Conservation (phyloP, 192 early-diverging fungal species). For the Rhizophagus sp. region DNA sequence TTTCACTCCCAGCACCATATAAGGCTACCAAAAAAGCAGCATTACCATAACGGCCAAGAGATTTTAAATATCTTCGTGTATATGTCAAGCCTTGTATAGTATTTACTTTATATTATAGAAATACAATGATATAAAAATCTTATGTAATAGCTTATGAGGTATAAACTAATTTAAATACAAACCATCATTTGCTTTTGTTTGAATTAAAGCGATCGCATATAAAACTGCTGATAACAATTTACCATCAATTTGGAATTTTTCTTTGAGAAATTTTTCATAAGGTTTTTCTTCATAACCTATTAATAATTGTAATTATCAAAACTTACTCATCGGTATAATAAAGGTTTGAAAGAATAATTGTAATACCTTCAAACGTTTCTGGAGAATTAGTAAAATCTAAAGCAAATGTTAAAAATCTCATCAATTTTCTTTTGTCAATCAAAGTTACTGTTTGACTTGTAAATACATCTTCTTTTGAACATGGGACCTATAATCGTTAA, state of each 20-base stretch:
- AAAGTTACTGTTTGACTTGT: slow-evolving; percentile 68
- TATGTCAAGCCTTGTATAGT: slow-evolving; percentile 67
- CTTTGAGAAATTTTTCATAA: slow-evolving; percentile 47
- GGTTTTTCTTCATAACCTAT: slow-evolving; percentile 46
- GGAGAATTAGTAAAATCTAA: slow-evolving; percentile 48
- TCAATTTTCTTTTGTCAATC: slow-evolving; percentile 87
- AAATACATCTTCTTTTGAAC: slow-evolving; percentile 93
- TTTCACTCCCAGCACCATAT: slow-evolving; percentile 89
- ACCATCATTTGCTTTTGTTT: slow-evolving; percentile 38
- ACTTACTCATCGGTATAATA: not conserved
- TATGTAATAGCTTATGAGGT: no score
- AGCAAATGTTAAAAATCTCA: slow-evolving; percentile 80
- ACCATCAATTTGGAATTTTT: slow-evolving; percentile 61
- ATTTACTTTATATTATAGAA: slow-evolving; percentile 34
- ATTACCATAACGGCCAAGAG: slow-evolving; percentile 84
- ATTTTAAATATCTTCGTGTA: slow-evolving; percentile 66
- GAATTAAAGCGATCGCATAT: slow-evolving; percentile 61
- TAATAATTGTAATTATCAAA: not conserved
- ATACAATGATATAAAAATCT: no score
- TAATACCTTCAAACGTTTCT: slow-evolving; percentile 38
- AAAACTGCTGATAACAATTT: slow-evolving; percentile 64
- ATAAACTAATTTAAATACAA: slow-evolving; percentile 1
- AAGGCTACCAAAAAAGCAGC: slow-evolving; percentile 79
- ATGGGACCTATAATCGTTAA: slow-evolving; percentile 60
- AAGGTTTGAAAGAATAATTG: slow-evolving; percentile 24